phyloP scores from a whole-genome alignment of 2,329 filamentous ascomycete genomes.

The Fusarium ramigenum region DNA sequence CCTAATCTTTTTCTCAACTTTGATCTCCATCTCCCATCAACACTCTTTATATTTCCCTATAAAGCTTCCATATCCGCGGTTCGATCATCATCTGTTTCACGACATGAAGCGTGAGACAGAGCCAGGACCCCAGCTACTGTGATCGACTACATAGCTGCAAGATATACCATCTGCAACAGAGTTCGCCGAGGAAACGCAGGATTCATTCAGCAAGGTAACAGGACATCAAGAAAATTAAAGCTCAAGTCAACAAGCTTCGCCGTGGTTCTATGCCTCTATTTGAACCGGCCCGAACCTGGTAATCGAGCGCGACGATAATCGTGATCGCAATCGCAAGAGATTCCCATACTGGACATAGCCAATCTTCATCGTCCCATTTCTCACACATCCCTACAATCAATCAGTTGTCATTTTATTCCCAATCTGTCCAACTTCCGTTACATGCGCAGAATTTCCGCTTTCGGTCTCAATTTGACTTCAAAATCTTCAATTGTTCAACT shows the following conservation, averaged over 20 bases:
- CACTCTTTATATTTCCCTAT: neutral
- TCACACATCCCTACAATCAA: neutral
- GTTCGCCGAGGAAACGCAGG: neutral
- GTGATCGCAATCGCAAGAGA: neutral
- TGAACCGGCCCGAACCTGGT: neutral
- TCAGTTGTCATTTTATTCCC: neutral
- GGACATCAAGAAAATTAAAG: neutral
- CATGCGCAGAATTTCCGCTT: conserved; percentile 2
- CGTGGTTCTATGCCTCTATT: conserved; percentile 10
- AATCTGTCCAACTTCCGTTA: neutral
- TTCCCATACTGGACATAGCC: neutral
- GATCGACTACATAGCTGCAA: neutral
- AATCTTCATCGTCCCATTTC: neutral
- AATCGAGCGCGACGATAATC: neutral
- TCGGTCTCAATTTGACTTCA: neutral
- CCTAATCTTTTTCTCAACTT: neutral
- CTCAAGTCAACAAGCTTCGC: conserved; percentile 16
- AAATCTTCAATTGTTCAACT: conserved; percentile 5
- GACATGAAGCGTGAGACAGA: neutral
- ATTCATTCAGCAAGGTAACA: neutral
- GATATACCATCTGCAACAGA: conserved; percentile 1
- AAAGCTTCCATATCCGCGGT: neutral
- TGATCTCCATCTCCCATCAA: neutral
- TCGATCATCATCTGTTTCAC: neutral
- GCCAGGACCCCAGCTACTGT: neutral